These are phyloP conservation scores for Tilletia caries DNA, from an alignment of 1,284 basidiomycete genomes.

Conservation along the genomic window DNA sequence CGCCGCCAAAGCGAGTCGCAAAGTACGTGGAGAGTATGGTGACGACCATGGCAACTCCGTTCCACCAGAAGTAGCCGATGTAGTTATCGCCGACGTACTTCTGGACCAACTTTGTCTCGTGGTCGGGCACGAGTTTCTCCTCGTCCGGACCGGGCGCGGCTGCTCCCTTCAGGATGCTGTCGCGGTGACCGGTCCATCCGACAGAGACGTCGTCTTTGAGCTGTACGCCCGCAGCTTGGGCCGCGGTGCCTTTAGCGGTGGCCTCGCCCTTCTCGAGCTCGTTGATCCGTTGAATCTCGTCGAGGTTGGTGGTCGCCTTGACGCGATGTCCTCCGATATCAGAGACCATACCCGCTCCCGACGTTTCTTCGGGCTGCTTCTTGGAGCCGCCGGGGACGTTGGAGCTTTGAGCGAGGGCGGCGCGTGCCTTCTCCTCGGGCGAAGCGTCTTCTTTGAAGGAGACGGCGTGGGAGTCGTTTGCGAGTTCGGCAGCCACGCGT, in stretches of 20 bases:
- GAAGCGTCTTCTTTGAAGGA: constrained; percentile 45
- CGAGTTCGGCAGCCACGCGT: constrained; percentile 15
- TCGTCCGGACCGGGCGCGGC: constrained; percentile 15
- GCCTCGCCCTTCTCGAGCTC: constrained; percentile 21
- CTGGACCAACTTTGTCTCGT: constrained; percentile 32
- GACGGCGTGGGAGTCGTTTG: constrained; percentile 20
- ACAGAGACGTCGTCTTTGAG: constrained; percentile 31
- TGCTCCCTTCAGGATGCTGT: constrained; percentile 24
- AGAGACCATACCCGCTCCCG: constrained; percentile 28
- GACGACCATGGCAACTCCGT: constrained; percentile 42
- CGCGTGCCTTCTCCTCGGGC: constrained; percentile 43
- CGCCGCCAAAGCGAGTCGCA: constrained; percentile 47
- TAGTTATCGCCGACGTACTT: constrained; percentile 36
- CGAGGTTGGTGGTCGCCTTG: constrained; percentile 36
- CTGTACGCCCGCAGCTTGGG: constrained; percentile 5
- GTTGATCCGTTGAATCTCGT: constrained; percentile 43
- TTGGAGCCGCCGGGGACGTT: constrained; percentile 13
- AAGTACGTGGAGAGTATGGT: constrained; percentile 46
- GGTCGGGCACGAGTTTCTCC: constrained; percentile 24
- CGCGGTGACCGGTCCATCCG: constrained; percentile 42
- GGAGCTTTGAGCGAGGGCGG: constrained; percentile 26
- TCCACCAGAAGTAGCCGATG: constrained; percentile 43
- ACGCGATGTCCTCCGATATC: constrained; percentile 43
- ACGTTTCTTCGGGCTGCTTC: constrained; percentile 16
- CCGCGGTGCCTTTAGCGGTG: not conserved